Conservation (phyloP, 208 protist genomes). For the Acanthamoeba culbertsoni region DNA sequence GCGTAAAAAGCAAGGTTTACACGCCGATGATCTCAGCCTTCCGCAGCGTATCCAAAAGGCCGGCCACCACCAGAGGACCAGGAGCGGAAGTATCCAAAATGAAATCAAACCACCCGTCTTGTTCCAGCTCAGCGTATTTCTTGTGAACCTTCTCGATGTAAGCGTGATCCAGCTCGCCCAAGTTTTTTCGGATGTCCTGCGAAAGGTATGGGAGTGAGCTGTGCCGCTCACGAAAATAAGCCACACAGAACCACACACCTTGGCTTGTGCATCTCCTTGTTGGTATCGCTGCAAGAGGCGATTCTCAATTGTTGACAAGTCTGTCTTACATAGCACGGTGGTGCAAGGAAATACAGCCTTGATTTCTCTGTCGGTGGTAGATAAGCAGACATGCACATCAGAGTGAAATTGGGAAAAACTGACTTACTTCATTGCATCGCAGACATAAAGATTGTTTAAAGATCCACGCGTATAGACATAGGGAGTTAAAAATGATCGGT, state of each 20-base stretch:
- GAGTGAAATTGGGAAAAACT: not conserved
- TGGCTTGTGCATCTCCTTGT: constrained; percentile 3
- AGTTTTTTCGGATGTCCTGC: constrained; percentile 19
- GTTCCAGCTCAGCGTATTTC: not conserved
- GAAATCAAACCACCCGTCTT: constrained; percentile 26
- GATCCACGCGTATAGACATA: constrained; percentile 36
- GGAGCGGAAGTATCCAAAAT: not conserved
- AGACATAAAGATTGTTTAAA: constrained; percentile 58
- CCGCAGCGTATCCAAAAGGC: not conserved
- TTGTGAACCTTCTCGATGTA: constrained; percentile 43
- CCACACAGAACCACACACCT: not conserved
- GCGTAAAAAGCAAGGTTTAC: not conserved
- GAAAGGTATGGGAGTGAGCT: not conserved
- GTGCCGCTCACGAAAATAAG: not conserved
- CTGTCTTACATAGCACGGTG: not conserved
- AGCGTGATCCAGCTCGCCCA: constrained; percentile 15
- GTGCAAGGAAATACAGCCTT: constrained; percentile 9
- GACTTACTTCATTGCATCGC: constrained; percentile 55
- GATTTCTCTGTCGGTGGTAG: not conserved
- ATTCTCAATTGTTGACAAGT: not conserved
- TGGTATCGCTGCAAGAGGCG: constrained; percentile 24
- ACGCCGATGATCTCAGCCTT: not conserved
- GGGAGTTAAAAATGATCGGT: constrained; percentile 37
- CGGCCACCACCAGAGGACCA: not conserved
- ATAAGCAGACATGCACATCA: not conserved